Evolutionary conservation across 1,284 basidiomycete species (phyloP).

Genomic region (Irpex sp.): DNA sequence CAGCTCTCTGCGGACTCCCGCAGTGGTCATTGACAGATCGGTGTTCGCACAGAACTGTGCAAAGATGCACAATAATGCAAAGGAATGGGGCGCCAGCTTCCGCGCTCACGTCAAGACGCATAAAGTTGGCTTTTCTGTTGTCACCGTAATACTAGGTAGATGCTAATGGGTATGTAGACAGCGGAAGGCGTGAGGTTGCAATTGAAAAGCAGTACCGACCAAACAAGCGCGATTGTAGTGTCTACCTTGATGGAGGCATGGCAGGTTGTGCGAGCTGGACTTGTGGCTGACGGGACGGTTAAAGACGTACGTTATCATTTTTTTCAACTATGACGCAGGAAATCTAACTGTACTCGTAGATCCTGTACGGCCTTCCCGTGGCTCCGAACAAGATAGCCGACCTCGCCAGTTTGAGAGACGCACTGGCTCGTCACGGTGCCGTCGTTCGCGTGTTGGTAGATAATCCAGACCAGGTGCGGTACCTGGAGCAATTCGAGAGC

Average conservation of each 20-base stretch:
- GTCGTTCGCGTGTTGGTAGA: conserved; percentile 72
- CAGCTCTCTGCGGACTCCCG: conserved; percentile 68
- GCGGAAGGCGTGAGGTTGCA: conserved; percentile 71
- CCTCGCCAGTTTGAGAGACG: conserved; percentile 56
- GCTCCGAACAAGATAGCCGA: conserved; percentile 71
- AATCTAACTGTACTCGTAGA: conserved; percentile 36
- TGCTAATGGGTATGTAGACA: conserved; percentile 41
- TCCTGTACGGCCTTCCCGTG: conserved; percentile 78
- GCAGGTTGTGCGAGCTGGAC: conserved; percentile 64
- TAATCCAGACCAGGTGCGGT: conserved; percentile 66
- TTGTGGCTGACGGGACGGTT: conserved; percentile 70
- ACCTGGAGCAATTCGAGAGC: conserved; percentile 57
- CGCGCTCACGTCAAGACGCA: conserved; percentile 85
- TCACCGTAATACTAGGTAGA: not conserved
- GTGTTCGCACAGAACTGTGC: conserved; percentile 72
- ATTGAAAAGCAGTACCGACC: conserved; percentile 49
- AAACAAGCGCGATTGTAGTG: conserved; percentile 62
- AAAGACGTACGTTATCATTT: conserved; percentile 57
- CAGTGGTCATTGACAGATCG: conserved; percentile 71
- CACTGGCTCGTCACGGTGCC: conserved; percentile 48
- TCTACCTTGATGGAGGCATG: conserved; percentile 82
- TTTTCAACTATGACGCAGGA: conserved; percentile 3
- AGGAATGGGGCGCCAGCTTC: conserved; percentile 65
- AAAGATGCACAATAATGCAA: conserved; percentile 63
- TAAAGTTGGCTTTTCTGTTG: conserved; percentile 45